Percentiles rank a stretch among this genome's conserved stretches.
Evolutionary conservation across 1,284 basidiomycete species (phyloP).

Genomic region (Ganoderma sinense): DNA sequence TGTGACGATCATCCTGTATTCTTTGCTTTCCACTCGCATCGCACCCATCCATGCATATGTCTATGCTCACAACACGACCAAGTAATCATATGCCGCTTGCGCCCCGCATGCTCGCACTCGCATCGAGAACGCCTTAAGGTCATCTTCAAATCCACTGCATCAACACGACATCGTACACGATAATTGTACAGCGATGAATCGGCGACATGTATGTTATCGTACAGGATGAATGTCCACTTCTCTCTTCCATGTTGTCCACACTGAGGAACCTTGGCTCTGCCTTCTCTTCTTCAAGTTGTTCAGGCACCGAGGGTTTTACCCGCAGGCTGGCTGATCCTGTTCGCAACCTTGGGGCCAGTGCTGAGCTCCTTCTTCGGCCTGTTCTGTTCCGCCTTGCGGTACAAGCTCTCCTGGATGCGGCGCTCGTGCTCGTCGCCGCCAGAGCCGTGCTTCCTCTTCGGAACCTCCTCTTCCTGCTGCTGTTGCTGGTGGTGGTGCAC

Average conservation of each 20-base stretch:
- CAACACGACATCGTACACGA: constrained; percentile 8
- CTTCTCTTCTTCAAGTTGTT: constrained; percentile 19
- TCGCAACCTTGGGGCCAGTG: constrained; percentile 40
- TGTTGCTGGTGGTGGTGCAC: constrained; percentile 44
- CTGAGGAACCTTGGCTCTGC: not conserved
- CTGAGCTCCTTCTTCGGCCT: constrained; percentile 57
- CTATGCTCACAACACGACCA: constrained; percentile 30
- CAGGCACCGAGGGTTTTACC: constrained; percentile 52
- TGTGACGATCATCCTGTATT: constrained; percentile 29
- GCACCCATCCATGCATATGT: constrained; percentile 28
- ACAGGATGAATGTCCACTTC: not conserved
- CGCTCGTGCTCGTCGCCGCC: constrained; percentile 55
- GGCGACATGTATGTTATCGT: not conserved
- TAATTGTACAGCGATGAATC: not conserved
- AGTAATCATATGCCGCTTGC: constrained; percentile 32
- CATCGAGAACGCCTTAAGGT: not conserved
- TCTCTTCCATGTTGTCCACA: not conserved
- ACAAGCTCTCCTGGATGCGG: constrained; percentile 53
- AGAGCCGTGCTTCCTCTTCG: constrained; percentile 54
- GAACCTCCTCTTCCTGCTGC: constrained; percentile 58
- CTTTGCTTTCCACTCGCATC: constrained; percentile 32
- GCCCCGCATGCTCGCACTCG: constrained; percentile 20
- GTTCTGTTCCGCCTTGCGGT: constrained; percentile 59
- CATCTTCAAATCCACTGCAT: not conserved
- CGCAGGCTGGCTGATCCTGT: constrained; percentile 67